Evolutionary conservation across 2,329 filamentous ascomycete genomes (phyloP), one percentile per base, ranked within the genome.

Genomic region (Simplicillium sp.): DNA sequence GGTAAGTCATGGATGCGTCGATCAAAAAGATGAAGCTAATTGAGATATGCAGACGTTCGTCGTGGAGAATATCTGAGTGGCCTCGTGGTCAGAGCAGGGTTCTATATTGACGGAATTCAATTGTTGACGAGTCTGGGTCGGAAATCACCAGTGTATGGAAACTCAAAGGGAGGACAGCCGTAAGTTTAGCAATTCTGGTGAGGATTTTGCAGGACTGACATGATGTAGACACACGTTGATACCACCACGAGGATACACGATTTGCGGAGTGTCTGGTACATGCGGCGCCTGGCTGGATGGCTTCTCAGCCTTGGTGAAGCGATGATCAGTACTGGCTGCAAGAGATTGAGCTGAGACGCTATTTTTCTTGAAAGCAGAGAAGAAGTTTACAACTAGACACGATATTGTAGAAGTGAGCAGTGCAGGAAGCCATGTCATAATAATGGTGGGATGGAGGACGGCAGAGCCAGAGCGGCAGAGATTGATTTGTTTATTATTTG

Each of bases 61-160:
- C 80, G 81, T 41, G 88, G 89, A 41, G 92, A 98, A 64, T 83
- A 85, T 46, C 70, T 98, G 35, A 79, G 87, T 44, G 92, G 92
- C 8, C 96, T 98, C 58, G 76, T 83, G 51, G 68, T 97, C 39
- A 74, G 88, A 49, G 80, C 84, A 38, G 88, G 87, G 16, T 68
- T 77, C 44, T 92, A 84, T 79, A 82, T 97, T 49, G 87, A 96
- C 58, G 90, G 82, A 11, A 74, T 97, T 39, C 87, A 95, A 58
- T 82, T 97, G 47, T 66, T 96, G 60, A 97, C 92, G 1, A 96
- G 82, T 53, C 66, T 87, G 45, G 89, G 89, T n/a, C 77, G 89
- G 52, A 84, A 82, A 58, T 96, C 90, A 29, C 78, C 82, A 41
- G 66, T 94, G 45, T 97, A 82, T 68, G 92, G 92, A 44, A 92